Evolutionary conservation across 768 basidiomycete genomes (phyloP), one percentile per base, ranked within the genome.

Genomic region (Sarcodon sp.): DNA sequence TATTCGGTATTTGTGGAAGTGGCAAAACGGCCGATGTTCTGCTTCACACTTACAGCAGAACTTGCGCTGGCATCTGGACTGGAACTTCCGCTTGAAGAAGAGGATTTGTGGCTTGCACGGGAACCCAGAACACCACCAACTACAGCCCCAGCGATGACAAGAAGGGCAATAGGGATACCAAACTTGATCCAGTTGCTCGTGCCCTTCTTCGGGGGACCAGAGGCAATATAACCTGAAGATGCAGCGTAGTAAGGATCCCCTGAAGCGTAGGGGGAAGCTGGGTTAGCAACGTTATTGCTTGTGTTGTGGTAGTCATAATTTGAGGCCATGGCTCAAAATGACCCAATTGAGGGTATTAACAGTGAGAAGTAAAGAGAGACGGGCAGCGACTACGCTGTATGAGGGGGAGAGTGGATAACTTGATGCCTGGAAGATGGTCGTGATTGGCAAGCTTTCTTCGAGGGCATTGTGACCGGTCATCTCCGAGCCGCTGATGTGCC

Each of bases 121-220:
- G 78, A 76, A 36, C 86, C 92, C 27, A 97, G 55, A 41, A 97
- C 77, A 54, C 83, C 90, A 33, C 86, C 93, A 21, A 87, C 66
- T 18, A 88, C 75, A 39, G 77, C 84, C 36, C 68, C 86, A 44
- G 69, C 66, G 51, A 86, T 75, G 51, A 85, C 71, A 21, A 83
- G 60, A 51, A 87, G 60, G 21, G 71, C 69, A 46, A 84, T 61
- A 12, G 86, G 87, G 16, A 87, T 57, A 53, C 83, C 87, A 47
- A 83, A 67, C 64, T 83, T 87, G 53, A 88, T 65, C 86, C 83
- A 90, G 48, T 73, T 77, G 66, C 77, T 85, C 46, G 63, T 59
- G 37, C 71, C 66, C 54, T 71, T 79, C 72, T 75, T 81, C 44
- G 53, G 55, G 35, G 68, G 60, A 10, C 54, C 52, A 0, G 82